A percentile compares a stretch with the other conserved stretches of the same genome.
These are phyloP conservation scores for Diutina rugosa DNA, from an alignment of 1,139 yeast species.

Conservation along the genomic window DNA sequence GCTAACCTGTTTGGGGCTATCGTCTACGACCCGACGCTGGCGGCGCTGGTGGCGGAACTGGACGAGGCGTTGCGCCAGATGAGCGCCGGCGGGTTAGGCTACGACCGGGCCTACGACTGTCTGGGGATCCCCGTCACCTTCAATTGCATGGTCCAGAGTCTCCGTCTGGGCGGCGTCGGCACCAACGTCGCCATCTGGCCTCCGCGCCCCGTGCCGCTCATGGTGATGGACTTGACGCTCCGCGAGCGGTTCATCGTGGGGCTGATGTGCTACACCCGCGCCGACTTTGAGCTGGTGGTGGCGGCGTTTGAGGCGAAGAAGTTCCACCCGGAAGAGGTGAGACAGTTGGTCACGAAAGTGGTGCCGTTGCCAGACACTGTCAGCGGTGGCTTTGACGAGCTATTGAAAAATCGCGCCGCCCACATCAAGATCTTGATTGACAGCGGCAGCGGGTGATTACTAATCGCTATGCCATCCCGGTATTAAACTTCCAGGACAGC, in stretches of 20 bases:
- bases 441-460: neutral
- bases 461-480: no score
- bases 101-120: neutral
- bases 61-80: neutral
- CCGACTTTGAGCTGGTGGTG: neutral
- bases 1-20: neutral
- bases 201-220: neutral
- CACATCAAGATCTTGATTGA: neutral
- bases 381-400: neutral
- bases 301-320: neutral
- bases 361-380: neutral
- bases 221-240: neutral
- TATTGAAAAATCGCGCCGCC: neutral
- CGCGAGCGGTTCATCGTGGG: neutral
- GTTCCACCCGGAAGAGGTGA: neutral
- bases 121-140: constrained; percentile 1
- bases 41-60: neutral
- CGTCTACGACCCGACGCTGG: neutral
- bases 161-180: neutral
- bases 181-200: constrained; percentile 1
- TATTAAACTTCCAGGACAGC: no score
- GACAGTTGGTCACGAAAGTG: neutral
- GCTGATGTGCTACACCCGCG: neutral
- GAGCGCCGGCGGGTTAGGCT: neutral
- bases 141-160: neutral